Base-by-base conservation (phyloP, 2,329 filamentous ascomycete genomes). In the Chaetomium strumarium region DNA sequence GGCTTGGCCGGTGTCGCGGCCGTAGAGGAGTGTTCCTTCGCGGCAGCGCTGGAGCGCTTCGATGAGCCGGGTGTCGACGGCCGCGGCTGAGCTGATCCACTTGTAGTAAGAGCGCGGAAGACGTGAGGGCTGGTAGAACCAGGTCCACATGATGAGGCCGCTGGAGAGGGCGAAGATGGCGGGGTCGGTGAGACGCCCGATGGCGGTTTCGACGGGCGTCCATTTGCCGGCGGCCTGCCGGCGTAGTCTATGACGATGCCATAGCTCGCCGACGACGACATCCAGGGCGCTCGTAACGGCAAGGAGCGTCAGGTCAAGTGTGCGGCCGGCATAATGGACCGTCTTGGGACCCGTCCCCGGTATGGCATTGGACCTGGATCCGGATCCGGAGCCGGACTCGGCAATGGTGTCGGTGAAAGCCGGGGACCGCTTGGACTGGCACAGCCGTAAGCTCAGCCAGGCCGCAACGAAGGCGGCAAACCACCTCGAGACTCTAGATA, bases 71-170 rank as follows among this genome's bases (percentile, higher is more conserved):
- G 70, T 63, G 66, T 95, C 90, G 17, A 93, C 82, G 41, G 84
- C 77, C 3, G 90, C 89, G 3, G 85, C 86, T 19, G 84, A 83
- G 38, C 78, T 81, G 61, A 95, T 93, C 89, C 90, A 95, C 65
- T 83, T 85, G 62, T 83, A 85, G 71, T 95, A 95, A 38, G 84
- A 77, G 29, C 72, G 76, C 2, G 90, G 90, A 1, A 95, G 76
- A 17, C 80, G 77, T 34, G 80, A 75, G 0, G 89, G 88, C 10
- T 75, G 67, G 70, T 92, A 95, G 66, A 95, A 85, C 87, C 88
- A 95, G 16, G 88, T 80, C 85, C 88, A 92, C 90, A 95, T 95
- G 60, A 95, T 84, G 36, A 88, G 71, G 19, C 84, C 85, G 37
- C 80, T 83, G 17, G 87, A 90, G 33, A 77, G 67, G 41, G 85